Evolutionary conservation across 352 stramenopile genomes (phyloP).

Genomic region (Phytophthora cactorum): DNA sequence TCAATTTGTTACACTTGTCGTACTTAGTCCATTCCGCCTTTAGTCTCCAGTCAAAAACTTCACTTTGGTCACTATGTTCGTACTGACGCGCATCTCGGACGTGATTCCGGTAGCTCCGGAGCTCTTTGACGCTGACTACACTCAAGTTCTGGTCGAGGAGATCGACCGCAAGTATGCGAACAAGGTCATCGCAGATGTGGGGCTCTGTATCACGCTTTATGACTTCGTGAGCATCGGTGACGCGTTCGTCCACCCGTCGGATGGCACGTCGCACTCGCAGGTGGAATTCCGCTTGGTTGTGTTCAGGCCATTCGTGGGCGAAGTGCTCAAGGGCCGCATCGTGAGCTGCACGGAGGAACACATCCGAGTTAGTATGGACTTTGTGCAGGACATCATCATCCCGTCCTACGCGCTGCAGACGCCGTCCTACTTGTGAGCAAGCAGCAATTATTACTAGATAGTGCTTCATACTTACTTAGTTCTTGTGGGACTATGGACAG

Average conservation of each 20-base stretch:
- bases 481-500: constrained; percentile 26
- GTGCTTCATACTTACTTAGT: not conserved
- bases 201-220: constrained; percentile 89
- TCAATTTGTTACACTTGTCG: not conserved
- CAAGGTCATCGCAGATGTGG: constrained; percentile 89
- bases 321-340: constrained; percentile 90
- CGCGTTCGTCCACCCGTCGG: constrained; percentile 83
- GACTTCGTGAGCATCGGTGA: constrained; percentile 91
- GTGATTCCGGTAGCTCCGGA: constrained; percentile 84
- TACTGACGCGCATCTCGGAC: constrained; percentile 85
- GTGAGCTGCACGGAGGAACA: constrained; percentile 90
- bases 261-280: constrained; percentile 88
- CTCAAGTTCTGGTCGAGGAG: constrained; percentile 87
- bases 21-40: constrained; percentile 8
- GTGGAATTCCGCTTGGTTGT: constrained; percentile 92
- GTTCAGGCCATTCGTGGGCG: constrained; percentile 87
- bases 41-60: constrained; percentile 20
- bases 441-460: no score
- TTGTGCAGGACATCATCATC: constrained; percentile 92
- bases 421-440: constrained; percentile 78
- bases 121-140: constrained; percentile 85
- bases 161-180: constrained; percentile 92
- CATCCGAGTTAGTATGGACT: constrained; percentile 91
- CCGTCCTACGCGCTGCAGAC: constrained; percentile 89
- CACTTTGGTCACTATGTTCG: constrained; percentile 61